Evolutionary conservation across 495 filamentous ascomycete species (phyloP), one percentile per base, ranked within the genome.

Genomic region (Niebla homalea): DNA sequence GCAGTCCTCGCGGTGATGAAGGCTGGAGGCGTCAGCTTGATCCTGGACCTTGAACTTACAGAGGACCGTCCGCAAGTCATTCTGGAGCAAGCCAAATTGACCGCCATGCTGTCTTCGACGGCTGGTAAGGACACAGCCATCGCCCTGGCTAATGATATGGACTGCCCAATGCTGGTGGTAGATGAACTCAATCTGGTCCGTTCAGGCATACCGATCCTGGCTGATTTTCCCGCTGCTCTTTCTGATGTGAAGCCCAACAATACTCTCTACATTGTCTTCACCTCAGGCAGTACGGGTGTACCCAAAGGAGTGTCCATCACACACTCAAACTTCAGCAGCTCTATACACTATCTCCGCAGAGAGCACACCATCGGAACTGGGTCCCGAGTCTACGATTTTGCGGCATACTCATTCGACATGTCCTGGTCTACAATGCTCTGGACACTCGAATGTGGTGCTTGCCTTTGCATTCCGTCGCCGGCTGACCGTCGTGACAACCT

Each of bases 401-500:
- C 71, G 0, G 67, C 70, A 7, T 74, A 70, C 52, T 60, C 65
- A n/a, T 78, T 76, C 43, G 75, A 75, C 37, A 69, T 72, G 4
- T 67, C 67, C 39, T 67, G 76, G 40, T 64, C 68, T 51, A 71
- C 74, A 44, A 76, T 78, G 56, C 58, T 71, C 3, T 69, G 64
- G 43, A 74, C 74, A 0, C 56, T 79, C 2, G 57, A 59, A 2
- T 52, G 57, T 3, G 76, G 75, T 6, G 75, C 65, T 14, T 72
- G 68, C 26, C 58, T 78, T 5, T 77, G 72, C 57, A 68, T 76
- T 15, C 73, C 73, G 1, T 69, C 67, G 4, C 70, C 76, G 5
- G 67, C 73, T 43, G 70, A 76, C 23, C 65, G 75, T n/a, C 46
- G 70, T 46, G 70, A 71, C 46, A 65, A 78, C 50, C 62, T 78